phyloP scores from a whole-genome alignment of 208 protist genomes.

The Jaenimonas drosophilae region DNA sequence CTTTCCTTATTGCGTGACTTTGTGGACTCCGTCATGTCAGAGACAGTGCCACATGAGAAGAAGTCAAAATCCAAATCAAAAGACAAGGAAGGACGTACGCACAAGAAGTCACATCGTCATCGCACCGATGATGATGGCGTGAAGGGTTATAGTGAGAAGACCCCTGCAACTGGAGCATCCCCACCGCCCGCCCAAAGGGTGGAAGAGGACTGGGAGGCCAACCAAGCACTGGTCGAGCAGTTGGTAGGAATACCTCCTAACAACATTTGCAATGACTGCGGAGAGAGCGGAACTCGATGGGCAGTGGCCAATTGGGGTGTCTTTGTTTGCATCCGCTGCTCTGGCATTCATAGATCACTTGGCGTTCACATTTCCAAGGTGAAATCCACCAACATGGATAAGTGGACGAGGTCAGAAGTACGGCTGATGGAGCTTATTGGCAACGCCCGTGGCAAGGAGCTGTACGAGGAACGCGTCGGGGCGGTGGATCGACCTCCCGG shows the following conservation, averaged over 20 bases:
- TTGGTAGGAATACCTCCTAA: constrained; percentile 51
- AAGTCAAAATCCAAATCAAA: too few relatives aligned
- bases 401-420: constrained; percentile 54
- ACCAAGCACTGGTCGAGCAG: constrained; percentile 43
- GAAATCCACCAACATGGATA: constrained; percentile 91
- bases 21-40: too few relatives aligned
- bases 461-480: constrained; percentile 47
- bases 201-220: constrained; percentile 56
- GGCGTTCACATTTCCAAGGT: constrained; percentile 92
- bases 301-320: constrained; percentile 84
- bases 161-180: too few relatives aligned
- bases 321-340: constrained; percentile 91
- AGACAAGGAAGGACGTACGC: too few relatives aligned
- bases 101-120: too few relatives aligned
- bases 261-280: constrained; percentile 81
- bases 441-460: constrained; percentile 42
- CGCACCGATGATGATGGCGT: too few relatives aligned
- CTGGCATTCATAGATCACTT: constrained; percentile 89
- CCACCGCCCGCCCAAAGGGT: constrained; percentile 1
- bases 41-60: too few relatives aligned
- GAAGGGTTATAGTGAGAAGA: too few relatives aligned
- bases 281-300: constrained; percentile 75
- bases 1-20: too few relatives aligned
- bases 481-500: constrained; percentile 5
- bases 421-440: constrained; percentile 61